Evolutionary conservation across 169 alveolate genomes (phyloP).

Genomic region (Miamiensis avidus): DNA sequence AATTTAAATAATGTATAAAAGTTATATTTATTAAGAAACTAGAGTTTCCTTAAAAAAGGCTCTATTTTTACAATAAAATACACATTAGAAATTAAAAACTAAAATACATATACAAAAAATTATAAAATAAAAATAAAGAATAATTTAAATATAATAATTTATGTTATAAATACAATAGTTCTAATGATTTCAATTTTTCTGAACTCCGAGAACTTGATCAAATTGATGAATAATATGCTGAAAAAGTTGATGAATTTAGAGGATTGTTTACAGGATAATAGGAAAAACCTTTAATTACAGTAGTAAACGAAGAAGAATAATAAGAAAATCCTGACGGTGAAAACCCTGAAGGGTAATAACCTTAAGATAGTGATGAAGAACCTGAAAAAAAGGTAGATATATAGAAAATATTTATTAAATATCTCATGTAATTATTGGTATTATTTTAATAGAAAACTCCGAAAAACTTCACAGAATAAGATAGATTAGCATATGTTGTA

Average conservation of each 20-base stretch:
- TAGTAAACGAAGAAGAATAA: constrained; percentile 18
- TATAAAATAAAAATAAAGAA: not conserved
- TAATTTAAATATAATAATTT: constrained; percentile 4
- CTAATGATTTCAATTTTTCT: constrained; percentile 9
- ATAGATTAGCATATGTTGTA: constrained; percentile 77
- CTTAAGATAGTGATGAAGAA: not conserved
- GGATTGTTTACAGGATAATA: constrained; percentile 20
- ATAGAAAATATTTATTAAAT: not conserved
- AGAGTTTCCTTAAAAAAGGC: not conserved
- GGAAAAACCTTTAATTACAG: constrained; percentile 26
- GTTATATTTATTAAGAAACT: not conserved
- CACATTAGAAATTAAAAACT: not conserved
- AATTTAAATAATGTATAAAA: not conserved
- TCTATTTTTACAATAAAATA: not conserved
- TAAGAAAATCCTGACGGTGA: constrained; percentile 11
- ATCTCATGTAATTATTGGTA: constrained; percentile 2
- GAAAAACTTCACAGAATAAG: constrained; percentile 68
- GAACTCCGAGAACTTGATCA: constrained; percentile 10
- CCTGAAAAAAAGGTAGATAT: not conserved
- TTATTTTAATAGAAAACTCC: constrained; percentile 36
- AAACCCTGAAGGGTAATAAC: constrained; percentile 26
- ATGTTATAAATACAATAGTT: no score
- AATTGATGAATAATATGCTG: constrained; percentile 10
- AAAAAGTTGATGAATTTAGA: constrained; percentile 23
- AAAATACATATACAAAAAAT: not conserved